Evolutionary conservation across 441 rosid genomes (phyloP).

Genomic region (Erysimum cheiri): DNA sequence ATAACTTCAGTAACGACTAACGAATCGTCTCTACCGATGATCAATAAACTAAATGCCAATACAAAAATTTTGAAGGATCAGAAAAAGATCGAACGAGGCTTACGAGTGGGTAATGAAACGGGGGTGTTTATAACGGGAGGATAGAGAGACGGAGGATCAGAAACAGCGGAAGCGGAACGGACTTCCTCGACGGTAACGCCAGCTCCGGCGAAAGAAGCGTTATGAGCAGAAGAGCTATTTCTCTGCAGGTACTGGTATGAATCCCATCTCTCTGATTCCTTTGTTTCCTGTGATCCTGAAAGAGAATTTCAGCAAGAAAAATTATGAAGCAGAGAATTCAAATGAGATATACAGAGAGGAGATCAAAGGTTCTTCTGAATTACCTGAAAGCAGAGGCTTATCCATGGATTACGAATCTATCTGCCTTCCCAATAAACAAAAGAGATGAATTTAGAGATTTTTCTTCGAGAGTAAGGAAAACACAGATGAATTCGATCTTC

Average conservation of each 20-base stretch:
- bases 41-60: neutral
- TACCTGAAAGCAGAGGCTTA: conserved; percentile 85
- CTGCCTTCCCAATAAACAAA: neutral
- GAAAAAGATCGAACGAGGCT: neutral
- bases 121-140: conserved; percentile 76
- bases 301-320: neutral
- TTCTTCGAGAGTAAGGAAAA: conserved; percentile 55
- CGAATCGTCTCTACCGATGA: neutral
- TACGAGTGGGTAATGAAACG: conserved; percentile 67
- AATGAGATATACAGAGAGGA: neutral
- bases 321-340: neutral
- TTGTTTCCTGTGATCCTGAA: conserved; percentile 47
- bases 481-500: conserved; percentile 26
- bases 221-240: conserved; percentile 65
- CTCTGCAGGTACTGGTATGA: conserved; percentile 79
- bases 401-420: conserved; percentile 57
- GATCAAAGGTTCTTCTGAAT: neutral
- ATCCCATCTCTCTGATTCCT: conserved; percentile 64
- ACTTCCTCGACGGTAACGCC: conserved; percentile 87
- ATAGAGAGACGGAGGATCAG: conserved; percentile 77
- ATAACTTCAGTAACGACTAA: too few relatives aligned
- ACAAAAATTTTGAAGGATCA: conserved; percentile 3
- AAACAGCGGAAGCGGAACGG: conserved; percentile 67
- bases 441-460: conserved; percentile 24
- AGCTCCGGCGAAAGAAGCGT: conserved; percentile 67